These are phyloP conservation scores for Kodamaea derodonti DNA, from an alignment of 1,139 yeast genomes.

Conservation along the genomic window DNA sequence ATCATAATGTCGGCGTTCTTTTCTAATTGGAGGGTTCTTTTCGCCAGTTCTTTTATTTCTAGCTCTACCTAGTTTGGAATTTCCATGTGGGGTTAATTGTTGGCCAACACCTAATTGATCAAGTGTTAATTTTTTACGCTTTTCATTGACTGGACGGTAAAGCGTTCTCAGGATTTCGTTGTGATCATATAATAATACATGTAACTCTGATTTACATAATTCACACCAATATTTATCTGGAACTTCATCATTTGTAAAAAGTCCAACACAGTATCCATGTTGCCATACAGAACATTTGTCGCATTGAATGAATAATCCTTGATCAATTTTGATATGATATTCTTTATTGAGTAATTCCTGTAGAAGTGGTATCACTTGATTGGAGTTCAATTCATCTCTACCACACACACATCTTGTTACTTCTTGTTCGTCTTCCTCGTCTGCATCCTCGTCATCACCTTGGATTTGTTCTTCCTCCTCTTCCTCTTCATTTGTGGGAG, in stretches of 20 bases:
- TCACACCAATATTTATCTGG: conserved; percentile 97
- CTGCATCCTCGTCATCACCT: conserved; percentile 24
- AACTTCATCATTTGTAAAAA: conserved; percentile 64
- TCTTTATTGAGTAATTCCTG: conserved; percentile 45
- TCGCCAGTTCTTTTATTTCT: conserved; percentile 15
- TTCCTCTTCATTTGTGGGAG: conserved; percentile 18
- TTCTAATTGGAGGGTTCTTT: conserved; percentile 19
- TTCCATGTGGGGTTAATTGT: conserved; percentile 11
- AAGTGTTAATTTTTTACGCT: conserved; percentile 42
- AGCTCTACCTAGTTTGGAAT: conserved; percentile 10
- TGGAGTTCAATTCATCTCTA: conserved; percentile 56
- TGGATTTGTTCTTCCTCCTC: conserved; percentile 19
- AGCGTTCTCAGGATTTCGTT: conserved; percentile 38
- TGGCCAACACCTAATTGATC: conserved; percentile 14
- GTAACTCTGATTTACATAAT: conserved; percentile 78
- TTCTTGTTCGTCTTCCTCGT: conserved; percentile 54
- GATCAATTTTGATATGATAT: conserved; percentile 63
- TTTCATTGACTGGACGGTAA: conserved; percentile 46
- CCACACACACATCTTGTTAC: conserved; percentile 90
- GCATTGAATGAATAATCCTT: conserved; percentile 83
- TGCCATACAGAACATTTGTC: conserved; percentile 96
- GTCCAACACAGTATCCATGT: conserved; percentile 93
- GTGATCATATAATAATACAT: conserved; percentile 42
- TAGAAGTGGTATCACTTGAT: conserved; percentile 33
- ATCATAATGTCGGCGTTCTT: conserved; percentile 38